These are phyloP conservation scores for Yamadazyma dendronema DNA, from an alignment of 1,139 yeast species.

Conservation along the genomic window DNA sequence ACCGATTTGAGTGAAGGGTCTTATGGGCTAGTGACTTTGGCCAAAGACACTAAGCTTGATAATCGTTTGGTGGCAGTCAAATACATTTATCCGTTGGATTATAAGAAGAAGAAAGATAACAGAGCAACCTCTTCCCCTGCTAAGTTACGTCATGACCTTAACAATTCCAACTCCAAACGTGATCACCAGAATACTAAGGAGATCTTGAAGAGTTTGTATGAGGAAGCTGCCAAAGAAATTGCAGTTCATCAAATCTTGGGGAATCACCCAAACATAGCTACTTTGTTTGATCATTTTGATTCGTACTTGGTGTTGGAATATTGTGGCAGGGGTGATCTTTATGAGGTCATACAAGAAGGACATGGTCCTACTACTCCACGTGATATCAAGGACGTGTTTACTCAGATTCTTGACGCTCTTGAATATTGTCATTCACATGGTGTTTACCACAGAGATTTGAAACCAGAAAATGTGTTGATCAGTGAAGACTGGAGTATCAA, in stretches of 20 bases:
- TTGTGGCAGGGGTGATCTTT: constrained; percentile 87
- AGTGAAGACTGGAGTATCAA: constrained; percentile 78
- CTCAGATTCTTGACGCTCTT: constrained; percentile 75
- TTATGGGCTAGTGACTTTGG: constrained; percentile 87
- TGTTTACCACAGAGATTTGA: constrained; percentile 84
- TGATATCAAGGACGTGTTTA: constrained; percentile 71
- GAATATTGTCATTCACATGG: constrained; percentile 71
- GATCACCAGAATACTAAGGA: constrained; percentile 18
- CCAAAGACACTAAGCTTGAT: constrained; percentile 58
- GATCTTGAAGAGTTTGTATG: constrained; percentile 37
- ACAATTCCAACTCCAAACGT: constrained; percentile 15
- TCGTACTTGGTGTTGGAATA: constrained; percentile 82
- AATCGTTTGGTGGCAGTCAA: constrained; percentile 76
- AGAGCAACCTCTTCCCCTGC: constrained; percentile 42
- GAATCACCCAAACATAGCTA: constrained; percentile 60
- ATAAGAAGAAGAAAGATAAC: constrained; percentile 25
- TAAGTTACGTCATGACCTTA: constrained; percentile 20
- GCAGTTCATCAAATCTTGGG: constrained; percentile 71
- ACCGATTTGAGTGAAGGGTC: constrained; percentile 90
- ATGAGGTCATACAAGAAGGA: constrained; percentile 85
- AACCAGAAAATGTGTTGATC: constrained; percentile 85
- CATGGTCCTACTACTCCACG: constrained; percentile 76
- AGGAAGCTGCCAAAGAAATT: constrained; percentile 80
- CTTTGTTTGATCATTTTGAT: constrained; percentile 73
- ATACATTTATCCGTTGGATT: constrained; percentile 60